phyloP scores from a whole-genome alignment of 805 yeast genomes.

The Metschnikowia sp. region DNA sequence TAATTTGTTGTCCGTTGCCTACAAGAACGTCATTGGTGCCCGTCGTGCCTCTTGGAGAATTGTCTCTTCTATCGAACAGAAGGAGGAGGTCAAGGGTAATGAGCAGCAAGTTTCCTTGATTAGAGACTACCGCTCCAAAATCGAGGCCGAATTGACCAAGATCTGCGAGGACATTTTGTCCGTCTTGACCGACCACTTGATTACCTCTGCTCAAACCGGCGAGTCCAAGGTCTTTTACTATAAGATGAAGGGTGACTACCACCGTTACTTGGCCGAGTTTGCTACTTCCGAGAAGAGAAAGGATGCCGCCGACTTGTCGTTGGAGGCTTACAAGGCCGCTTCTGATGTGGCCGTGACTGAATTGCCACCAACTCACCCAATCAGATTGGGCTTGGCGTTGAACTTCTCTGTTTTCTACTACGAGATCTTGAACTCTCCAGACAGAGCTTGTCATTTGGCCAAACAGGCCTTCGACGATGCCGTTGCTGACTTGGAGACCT shows the following conservation, averaged over 20 bases:
- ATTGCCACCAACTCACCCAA: slow-evolving; percentile 98
- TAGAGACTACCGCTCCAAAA: slow-evolving; percentile 91
- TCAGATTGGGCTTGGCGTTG: slow-evolving; percentile 95
- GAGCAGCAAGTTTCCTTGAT: slow-evolving; percentile 85
- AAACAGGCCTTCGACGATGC: slow-evolving; percentile 99
- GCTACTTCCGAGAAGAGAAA: slow-evolving; percentile 89
- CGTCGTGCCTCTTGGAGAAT: slow-evolving; percentile 99
- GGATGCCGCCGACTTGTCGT: slow-evolving; percentile 86
- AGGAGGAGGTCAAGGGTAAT: slow-evolving; percentile 95
- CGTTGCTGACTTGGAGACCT: slow-evolving; percentile 95
- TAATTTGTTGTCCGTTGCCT: slow-evolving; percentile 93
- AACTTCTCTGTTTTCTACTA: slow-evolving; percentile 97
- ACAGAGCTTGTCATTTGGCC: slow-evolving; percentile 97
- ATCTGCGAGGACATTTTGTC: slow-evolving; percentile 91
- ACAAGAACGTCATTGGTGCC: slow-evolving; percentile 97
- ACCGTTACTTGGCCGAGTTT: slow-evolving; percentile 97
- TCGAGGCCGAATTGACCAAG: slow-evolving; percentile 86
- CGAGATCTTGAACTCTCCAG: slow-evolving; percentile 97
- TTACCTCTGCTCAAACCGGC: slow-evolving; percentile 92
- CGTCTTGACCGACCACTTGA: slow-evolving; percentile 84
- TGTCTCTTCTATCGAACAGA: slow-evolving; percentile 96
- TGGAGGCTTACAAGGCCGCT: slow-evolving; percentile 93
- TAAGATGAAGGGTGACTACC: slow-evolving; percentile 99
- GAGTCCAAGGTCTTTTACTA: slow-evolving; percentile 97
- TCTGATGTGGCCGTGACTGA: slow-evolving; percentile 96